phyloP scores from a whole-genome alignment of 2,329 filamentous ascomycete species.

The Xylariaceae sp. region DNA sequence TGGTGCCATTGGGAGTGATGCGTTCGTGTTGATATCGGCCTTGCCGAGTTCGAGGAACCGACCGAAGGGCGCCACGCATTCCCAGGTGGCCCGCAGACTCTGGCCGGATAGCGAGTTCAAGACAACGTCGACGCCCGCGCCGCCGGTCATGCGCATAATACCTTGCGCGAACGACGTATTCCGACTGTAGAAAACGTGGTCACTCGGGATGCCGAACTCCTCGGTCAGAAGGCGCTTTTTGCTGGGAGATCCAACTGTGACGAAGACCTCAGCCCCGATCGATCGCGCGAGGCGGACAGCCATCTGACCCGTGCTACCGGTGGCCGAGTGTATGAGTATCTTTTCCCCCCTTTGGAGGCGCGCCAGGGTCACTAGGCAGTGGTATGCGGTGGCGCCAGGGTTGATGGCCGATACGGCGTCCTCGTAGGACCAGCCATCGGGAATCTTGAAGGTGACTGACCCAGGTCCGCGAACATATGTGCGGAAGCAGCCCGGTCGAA shows the following conservation, averaged over 20 bases:
- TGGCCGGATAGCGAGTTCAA: no score
- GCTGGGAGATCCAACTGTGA: background rate
- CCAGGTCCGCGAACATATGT: background rate
- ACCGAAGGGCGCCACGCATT: background rate
- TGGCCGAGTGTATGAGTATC: background rate
- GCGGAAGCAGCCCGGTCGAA: background rate
- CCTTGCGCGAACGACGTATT: background rate
- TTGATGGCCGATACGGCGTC: background rate
- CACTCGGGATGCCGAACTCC: background rate
- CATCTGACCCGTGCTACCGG: background rate
- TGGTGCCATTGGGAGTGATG: no score
- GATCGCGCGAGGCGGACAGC: background rate
- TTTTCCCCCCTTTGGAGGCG: background rate
- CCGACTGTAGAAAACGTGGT: background rate
- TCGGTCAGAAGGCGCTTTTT: background rate
- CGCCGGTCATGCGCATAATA: background rate
- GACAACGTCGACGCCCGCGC: background rate
- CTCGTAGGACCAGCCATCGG: background rate
- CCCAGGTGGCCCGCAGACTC: background rate
- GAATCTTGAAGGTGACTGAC: background rate
- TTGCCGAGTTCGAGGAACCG: no score
- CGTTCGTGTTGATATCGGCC: no score
- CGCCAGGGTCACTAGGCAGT: background rate
- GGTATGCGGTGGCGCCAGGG: background rate
- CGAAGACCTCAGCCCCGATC: background rate